Conservation (phyloP, 805 yeast species). For the Suhomyces sp. region DNA sequence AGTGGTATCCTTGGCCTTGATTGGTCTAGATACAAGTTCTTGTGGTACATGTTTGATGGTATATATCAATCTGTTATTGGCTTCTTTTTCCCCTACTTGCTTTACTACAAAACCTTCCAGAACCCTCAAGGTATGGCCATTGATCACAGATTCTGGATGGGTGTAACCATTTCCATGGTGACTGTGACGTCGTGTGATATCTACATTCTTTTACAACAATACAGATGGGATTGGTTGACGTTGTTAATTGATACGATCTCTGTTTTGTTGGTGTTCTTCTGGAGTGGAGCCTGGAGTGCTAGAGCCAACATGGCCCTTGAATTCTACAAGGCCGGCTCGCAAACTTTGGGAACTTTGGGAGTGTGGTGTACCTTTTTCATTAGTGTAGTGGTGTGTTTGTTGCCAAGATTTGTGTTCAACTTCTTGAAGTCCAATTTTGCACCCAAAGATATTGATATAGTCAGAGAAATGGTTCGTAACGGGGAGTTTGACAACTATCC, state of each 20-base stretch:
- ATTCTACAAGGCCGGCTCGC: conserved; percentile 64
- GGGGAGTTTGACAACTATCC: conserved; percentile 73
- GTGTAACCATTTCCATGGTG: conserved; percentile 63
- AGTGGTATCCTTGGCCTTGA: conserved; percentile 70
- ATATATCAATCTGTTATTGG: conserved; percentile 69
- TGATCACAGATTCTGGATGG: conserved; percentile 74
- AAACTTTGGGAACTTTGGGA: conserved; percentile 55
- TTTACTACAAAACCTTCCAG: conserved; percentile 30
- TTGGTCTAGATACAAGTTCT: conserved; percentile 66
- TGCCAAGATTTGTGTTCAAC: conserved; percentile 68
- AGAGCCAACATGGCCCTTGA: conserved; percentile 45
- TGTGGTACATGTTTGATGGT: conserved; percentile 75
- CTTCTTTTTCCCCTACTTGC: conserved; percentile 69
- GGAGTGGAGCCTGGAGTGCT: conserved; percentile 83
- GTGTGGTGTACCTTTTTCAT: conserved; percentile 68
- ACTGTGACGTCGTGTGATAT: conserved; percentile 65
- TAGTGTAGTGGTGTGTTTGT: conserved; percentile 60
- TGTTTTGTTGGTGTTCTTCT: conserved; percentile 57
- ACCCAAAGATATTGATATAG: conserved; percentile 71
- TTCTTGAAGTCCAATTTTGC: conserved; percentile 47
- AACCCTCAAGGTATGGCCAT: conserved; percentile 53
- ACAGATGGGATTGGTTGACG: conserved; percentile 81
- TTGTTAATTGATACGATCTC: conserved; percentile 54
- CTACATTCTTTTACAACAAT: conserved; percentile 64
- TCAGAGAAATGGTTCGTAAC: conserved; percentile 63